These are phyloP conservation scores for Themeda triandra DNA, from an alignment of 176 grass and related monocot species.

Conservation along the genomic window DNA sequence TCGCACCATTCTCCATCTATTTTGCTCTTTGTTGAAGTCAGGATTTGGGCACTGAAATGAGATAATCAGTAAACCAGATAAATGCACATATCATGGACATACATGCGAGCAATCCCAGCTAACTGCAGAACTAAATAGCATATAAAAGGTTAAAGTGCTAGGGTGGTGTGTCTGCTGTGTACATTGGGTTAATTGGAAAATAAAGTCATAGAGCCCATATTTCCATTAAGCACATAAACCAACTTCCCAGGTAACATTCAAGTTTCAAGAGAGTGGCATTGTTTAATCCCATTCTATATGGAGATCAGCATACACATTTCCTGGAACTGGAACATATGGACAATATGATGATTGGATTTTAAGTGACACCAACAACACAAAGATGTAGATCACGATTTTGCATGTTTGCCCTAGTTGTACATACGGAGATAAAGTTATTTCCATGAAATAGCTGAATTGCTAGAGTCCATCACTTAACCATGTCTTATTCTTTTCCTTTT, in stretches of 20 bases:
- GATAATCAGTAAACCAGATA: neutral
- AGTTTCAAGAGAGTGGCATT: neutral
- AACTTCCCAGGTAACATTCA: neutral
- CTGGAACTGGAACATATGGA: neutral
- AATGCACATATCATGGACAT: neutral
- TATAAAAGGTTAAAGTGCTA: neutral
- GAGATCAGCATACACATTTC: neutral
- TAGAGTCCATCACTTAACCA: neutral
- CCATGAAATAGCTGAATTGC: neutral
- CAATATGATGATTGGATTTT: neutral
- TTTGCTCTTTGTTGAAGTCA: constrained; percentile 72
- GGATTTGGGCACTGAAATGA: constrained; percentile 81
- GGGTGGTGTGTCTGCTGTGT: neutral
- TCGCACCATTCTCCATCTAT: constrained; percentile 83
- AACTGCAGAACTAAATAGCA: neutral
- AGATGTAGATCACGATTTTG: neutral
- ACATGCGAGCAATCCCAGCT: neutral
- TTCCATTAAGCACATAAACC: neutral
- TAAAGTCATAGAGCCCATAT: neutral
- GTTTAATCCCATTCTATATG: neutral
- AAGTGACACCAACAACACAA: neutral
- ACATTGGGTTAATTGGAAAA: neutral
- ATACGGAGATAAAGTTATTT: neutral
- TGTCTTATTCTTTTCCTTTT: neutral
- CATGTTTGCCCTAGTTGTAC: neutral